A percentile compares a stretch with the other conserved stretches of the same genome.
These are phyloP conservation scores for Capsicum chinense DNA, from an alignment of 257 asterid genomes.

Conservation along the genomic window DNA sequence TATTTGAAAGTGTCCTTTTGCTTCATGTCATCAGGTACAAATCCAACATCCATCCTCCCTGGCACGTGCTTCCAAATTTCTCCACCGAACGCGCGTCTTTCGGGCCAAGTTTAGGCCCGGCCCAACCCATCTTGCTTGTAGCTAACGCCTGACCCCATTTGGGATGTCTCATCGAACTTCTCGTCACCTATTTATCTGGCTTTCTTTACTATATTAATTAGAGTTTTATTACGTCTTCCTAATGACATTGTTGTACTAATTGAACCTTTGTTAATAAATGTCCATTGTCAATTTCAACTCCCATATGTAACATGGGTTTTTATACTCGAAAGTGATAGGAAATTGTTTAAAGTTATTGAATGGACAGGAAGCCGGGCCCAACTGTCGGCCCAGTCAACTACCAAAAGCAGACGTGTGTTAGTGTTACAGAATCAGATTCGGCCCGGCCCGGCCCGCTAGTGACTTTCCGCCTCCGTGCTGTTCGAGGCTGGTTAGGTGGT, in stretches of 20 bases:
- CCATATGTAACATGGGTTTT: neutral
- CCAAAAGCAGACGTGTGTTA: too few species aligned
- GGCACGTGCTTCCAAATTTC: neutral
- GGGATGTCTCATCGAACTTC: neutral
- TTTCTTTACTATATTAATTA: too few species aligned
- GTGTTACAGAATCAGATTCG: neutral
- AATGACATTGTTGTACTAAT: neutral
- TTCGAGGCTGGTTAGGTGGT: neutral
- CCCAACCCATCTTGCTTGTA: neutral
- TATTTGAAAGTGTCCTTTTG: neutral
- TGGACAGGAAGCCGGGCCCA: neutral
- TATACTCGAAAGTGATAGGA: neutral
- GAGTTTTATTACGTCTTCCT: neutral
- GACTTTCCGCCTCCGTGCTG: neutral
- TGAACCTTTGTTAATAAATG: too few species aligned
- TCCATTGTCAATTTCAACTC: neutral
- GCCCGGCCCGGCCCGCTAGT: conserved; percentile 11
- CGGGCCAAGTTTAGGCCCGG: neutral
- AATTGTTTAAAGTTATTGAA: too few species aligned
- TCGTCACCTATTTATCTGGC: neutral
- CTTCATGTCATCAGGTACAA: neutral
- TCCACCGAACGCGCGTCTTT: neutral
- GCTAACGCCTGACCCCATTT: neutral
- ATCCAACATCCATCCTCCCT: neutral
- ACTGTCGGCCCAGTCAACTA: neutral